Evolutionary conservation across 2,329 filamentous ascomycete genomes (phyloP).

Genomic region (Bipolaris sorokiniana): DNA sequence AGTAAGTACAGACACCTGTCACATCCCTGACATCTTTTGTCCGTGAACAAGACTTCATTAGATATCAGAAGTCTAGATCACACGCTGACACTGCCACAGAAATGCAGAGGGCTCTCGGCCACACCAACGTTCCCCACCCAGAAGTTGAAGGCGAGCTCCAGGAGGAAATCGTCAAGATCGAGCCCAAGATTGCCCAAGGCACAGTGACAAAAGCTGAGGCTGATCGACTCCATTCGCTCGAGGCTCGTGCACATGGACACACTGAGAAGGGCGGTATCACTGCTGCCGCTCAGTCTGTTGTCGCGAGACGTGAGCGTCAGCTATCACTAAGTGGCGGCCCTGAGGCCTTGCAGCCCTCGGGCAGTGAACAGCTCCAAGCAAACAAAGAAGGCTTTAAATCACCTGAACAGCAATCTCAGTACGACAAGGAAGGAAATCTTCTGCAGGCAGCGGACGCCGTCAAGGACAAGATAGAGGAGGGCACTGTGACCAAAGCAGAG

Average conservation of each 20-base stretch:
- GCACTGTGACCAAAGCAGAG: slow-evolving; percentile 45
- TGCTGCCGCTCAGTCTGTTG: slow-evolving; percentile 50
- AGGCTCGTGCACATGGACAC: slow-evolving; percentile 47
- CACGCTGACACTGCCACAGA: slow-evolving; percentile 26
- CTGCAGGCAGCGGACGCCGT: slow-evolving; percentile 37
- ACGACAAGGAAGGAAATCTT: slow-evolving; percentile 42
- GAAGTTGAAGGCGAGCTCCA: slow-evolving; percentile 40
- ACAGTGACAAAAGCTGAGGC: slow-evolving; percentile 50
- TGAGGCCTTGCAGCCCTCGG: slow-evolving; percentile 2
- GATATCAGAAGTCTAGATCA: neutral
- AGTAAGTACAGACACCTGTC: slow-evolving; percentile 28
- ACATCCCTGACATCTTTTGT: neutral
- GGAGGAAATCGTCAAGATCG: slow-evolving; percentile 40
- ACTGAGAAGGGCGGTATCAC: slow-evolving; percentile 47
- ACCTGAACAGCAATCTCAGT: slow-evolving; percentile 37
- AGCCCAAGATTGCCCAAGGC: slow-evolving; percentile 41
- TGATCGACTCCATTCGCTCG: slow-evolving; percentile 50
- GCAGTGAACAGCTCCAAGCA: slow-evolving; percentile 14
- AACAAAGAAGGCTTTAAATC: slow-evolving; percentile 19
- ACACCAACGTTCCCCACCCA: slow-evolving; percentile 34
- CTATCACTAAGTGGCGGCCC: slow-evolving; percentile 23
- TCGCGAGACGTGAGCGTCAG: slow-evolving; percentile 36
- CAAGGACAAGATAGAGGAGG: slow-evolving; percentile 42
- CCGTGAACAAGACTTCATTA: neutral
- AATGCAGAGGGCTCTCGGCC: slow-evolving; percentile 40